Evolutionary conservation across 2,329 filamentous ascomycete genomes (phyloP), one percentile per base, ranked within the genome.

Genomic region (Drechslera avenae): DNA sequence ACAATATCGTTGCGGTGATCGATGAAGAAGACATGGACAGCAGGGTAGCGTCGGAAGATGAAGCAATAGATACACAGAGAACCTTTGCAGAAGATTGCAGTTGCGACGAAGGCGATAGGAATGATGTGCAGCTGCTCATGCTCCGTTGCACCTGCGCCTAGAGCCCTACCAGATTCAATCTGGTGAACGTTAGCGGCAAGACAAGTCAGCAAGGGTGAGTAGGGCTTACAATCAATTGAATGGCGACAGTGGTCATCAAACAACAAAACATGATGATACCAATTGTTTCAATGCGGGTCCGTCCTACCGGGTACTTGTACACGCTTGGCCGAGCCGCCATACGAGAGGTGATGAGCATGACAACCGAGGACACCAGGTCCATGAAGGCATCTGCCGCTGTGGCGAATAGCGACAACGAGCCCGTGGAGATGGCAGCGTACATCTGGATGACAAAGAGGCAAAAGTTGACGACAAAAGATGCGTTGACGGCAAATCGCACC

Each of bases 331-430:
- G 76, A 17, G 77, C 77, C n/a, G 84, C 83, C 71, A 86, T 69
- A 19, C 78, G 79, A 4, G 83, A 84, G 0, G 84, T 86, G 52
- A 82, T 72, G 53, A 85, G 78, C 78, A 87, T 85, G 40, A 86
- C 83, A 34, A 81, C 77, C 1, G 84, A 86, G 26, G 83, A 86
- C 9, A 87, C 81, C 31, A 86, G 79, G 62, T 87, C 84, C 80
- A 87, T 83, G 68, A 85, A 85, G 4, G 84, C 84, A 73, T 87
- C 84, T 36, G 85, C 83, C 19, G 85, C 81, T n/a, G 84, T 86
- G 13, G 84, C 84, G 54, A 87, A 85, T 16, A 87, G 77, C 1
- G 83, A 83, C 52, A 87, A 75, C 13, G 84, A 86, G 9, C 81
- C 81, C 1, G 82, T 84, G 28, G 80, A 80, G 45, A 84, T 72